A percentile compares a stretch with the other conserved stretches of the same genome.
phyloP scores from a whole-genome alignment of 345 rosid genomes.

The Leavenworthia alabamica region DNA sequence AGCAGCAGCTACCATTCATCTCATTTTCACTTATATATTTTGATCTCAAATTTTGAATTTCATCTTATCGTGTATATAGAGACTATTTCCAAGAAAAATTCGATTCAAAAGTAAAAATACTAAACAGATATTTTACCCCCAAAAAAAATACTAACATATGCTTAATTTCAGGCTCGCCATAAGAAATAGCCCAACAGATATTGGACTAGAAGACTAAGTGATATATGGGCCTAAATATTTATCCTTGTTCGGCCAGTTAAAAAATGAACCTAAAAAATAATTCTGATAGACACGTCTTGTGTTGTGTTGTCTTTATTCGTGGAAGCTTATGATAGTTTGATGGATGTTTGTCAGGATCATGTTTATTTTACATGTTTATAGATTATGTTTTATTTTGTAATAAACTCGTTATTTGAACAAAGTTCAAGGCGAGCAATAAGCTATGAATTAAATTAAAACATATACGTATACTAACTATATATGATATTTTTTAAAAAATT shows the following conservation, averaged over 20 bases:
- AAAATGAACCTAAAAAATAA: not conserved
- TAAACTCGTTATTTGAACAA: not conserved
- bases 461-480: not conserved
- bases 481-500: not conserved
- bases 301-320: not conserved
- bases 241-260: not conserved
- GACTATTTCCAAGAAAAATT: not conserved
- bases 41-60: conserved; percentile 8
- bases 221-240: not conserved
- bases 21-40: conserved; percentile 12
- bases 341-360: not conserved
- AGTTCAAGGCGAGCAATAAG: not conserved
- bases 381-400: not conserved
- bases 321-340: not conserved
- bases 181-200: not conserved
- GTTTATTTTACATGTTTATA: not conserved
- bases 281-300: not conserved
- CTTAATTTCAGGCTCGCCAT: not conserved
- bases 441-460: not conserved
- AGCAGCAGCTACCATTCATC: conserved; percentile 6
- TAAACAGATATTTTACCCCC: too few relatives aligned
- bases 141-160: not conserved
- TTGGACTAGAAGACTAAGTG: not conserved
- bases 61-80: not conserved
- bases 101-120: not conserved